A percentile compares a stretch with the other conserved stretches of the same genome.
Conservation (phyloP, 116 monocot genomes). For the Iris pallida region DNA sequence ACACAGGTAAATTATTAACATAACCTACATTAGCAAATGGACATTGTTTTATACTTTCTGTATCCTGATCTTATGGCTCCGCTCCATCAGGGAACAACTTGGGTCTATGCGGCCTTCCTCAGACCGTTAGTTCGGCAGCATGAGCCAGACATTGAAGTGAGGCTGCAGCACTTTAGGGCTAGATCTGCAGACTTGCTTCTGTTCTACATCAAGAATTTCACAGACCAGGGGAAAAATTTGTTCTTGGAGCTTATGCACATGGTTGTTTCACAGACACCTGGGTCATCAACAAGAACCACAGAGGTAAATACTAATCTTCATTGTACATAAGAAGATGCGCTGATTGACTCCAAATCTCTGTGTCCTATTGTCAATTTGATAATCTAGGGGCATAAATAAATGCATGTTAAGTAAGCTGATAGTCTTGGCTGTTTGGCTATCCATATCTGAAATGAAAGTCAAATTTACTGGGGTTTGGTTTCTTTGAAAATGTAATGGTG, state of each 20-base stretch:
- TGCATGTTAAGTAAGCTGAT: too few species aligned
- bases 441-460: too few species aligned
- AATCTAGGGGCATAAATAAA: too few species aligned
- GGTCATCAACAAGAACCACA: conserved; percentile 3
- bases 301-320: neutral
- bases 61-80: too few species aligned
- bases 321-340: too few species aligned
- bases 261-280: conserved; percentile 14
- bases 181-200: conserved; percentile 34
- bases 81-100: conserved; percentile 30
- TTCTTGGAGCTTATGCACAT: conserved; percentile 32
- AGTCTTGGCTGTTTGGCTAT: too few species aligned
- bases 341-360: too few species aligned
- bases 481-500: too few species aligned
- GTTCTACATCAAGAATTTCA: conserved; percentile 59
- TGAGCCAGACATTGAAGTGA: conserved; percentile 47
- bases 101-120: conserved; percentile 50
- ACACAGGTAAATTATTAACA: conserved; percentile 24
- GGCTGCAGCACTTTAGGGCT: conserved; percentile 31
- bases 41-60: too few species aligned
- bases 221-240: conserved; percentile 34
- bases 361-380: too few species aligned
- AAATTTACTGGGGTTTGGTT: too few species aligned
- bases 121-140: conserved; percentile 46
- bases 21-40: too few species aligned